Evolutionary conservation across 148 eudicot species (phyloP).

Genomic region (Fallopia convolvulus): DNA sequence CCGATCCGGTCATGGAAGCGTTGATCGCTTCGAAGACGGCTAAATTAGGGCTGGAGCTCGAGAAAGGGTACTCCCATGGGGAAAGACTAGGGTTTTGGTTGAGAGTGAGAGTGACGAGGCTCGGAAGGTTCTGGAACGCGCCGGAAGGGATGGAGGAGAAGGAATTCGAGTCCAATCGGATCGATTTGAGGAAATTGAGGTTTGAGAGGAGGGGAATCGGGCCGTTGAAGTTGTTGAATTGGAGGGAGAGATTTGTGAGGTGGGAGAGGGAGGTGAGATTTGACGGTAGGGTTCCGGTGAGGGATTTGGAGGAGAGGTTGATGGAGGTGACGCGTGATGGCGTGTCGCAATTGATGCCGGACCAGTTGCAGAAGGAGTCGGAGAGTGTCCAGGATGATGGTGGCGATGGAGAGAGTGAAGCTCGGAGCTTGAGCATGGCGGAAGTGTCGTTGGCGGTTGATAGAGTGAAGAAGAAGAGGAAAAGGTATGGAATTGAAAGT

Average conservation of each 20-base stretch:
- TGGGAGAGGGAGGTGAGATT: slow-evolving; percentile 35
- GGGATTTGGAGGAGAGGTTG: slow-evolving; percentile 27
- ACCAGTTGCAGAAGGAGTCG: slow-evolving; percentile 42
- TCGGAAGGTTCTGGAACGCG: slow-evolving; percentile 36
- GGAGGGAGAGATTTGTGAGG: slow-evolving; percentile 39
- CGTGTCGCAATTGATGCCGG: slow-evolving; percentile 39
- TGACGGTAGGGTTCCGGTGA: slow-evolving; percentile 40
- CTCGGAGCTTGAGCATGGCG: slow-evolving; percentile 31
- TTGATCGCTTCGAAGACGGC: slow-evolving; percentile 25
- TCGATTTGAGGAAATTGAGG: slow-evolving; percentile 20
- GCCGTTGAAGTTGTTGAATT: slow-evolving; percentile 44
- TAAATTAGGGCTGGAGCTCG: slow-evolving; percentile 22
- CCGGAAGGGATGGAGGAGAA: slow-evolving; percentile 32
- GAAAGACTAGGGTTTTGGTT: slow-evolving; percentile 25
- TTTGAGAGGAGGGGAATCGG: slow-evolving; percentile 43
- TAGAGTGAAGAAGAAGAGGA: neutral
- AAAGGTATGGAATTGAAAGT: neutral
- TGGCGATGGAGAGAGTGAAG: slow-evolving; percentile 26
- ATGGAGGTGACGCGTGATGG: slow-evolving; percentile 37
- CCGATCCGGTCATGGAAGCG: slow-evolving; percentile 27
- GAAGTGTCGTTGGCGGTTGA: slow-evolving; percentile 33
- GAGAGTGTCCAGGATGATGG: slow-evolving; percentile 34
- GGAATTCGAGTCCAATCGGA: slow-evolving; percentile 36
- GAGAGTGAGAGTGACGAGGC: slow-evolving; percentile 27
- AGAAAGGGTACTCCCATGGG: slow-evolving; percentile 40